A percentile compares a stretch with the other conserved stretches of the same genome.
These are phyloP conservation scores for Citrus sp. DNA, from an alignment of 345 rosid species.

Conservation along the genomic window DNA sequence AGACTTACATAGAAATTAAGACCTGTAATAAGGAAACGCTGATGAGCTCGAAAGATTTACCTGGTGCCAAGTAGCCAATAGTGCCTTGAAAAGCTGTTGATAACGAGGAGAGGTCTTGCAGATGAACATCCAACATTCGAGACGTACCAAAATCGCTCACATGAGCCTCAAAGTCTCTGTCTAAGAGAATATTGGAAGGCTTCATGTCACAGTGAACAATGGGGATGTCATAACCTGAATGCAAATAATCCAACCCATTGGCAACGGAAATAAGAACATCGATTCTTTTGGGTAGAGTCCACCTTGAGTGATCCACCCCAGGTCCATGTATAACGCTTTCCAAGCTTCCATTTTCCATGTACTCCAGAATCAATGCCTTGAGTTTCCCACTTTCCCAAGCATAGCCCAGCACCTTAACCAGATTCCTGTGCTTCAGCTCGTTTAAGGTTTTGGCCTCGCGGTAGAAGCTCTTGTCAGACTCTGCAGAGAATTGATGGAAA, in stretches of 20 bases:
- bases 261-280: conserved; percentile 57
- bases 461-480: conserved; percentile 69
- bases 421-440: conserved; percentile 67
- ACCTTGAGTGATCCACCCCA: conserved; percentile 25
- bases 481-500: conserved; percentile 60
- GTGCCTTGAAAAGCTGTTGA: conserved; percentile 78
- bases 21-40: too few species aligned
- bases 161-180: conserved; percentile 59
- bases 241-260: conserved; percentile 69
- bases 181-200: conserved; percentile 78
- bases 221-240: conserved; percentile 68
- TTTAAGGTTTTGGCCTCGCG: conserved; percentile 71
- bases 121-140: conserved; percentile 61
- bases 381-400: conserved; percentile 85
- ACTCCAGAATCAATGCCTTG: conserved; percentile 72
- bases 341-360: conserved; percentile 78
- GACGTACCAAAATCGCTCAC: conserved; percentile 99
- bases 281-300: conserved; percentile 49
- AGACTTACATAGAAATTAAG: too few species aligned
- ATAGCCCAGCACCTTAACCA: conserved; percentile 74
- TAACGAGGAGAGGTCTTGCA: conserved; percentile 38
- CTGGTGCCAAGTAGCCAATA: conserved; percentile 93
- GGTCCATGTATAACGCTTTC: conserved; percentile 53
- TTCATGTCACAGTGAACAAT: conserved; percentile 86
- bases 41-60: conserved; percentile 26